Conservation (phyloP, 352 stramenopile genomes). For the Peronosclerospora sorghi region DNA sequence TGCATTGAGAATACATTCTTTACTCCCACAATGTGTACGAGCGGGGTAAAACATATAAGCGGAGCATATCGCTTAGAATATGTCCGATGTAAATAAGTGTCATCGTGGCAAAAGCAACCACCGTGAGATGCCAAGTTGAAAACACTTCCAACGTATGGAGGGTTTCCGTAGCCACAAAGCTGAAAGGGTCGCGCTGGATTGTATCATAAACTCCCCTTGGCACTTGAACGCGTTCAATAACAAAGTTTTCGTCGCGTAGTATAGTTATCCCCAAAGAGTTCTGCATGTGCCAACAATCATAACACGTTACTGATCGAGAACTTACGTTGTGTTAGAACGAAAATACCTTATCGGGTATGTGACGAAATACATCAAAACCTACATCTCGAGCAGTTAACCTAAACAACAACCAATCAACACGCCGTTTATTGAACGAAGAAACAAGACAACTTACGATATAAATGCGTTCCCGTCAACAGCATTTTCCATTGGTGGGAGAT, state of each 20-base stretch:
- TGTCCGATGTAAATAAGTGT: constrained; percentile 80
- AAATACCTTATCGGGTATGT: constrained; percentile 77
- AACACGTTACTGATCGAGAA: not conserved
- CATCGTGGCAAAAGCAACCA: constrained; percentile 71
- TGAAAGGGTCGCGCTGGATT: constrained; percentile 81
- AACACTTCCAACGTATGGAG: constrained; percentile 76
- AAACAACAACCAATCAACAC: not conserved
- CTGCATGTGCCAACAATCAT: constrained; percentile 4
- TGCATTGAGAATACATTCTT: too few relatives aligned
- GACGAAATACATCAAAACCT: constrained; percentile 75
- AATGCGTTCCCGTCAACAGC: constrained; percentile 11
- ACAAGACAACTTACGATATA: constrained; percentile 27
- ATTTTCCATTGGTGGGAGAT: constrained; percentile 32
- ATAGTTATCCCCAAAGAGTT: constrained; percentile 49
- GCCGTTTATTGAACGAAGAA: not conserved
- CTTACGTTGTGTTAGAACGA: not conserved
- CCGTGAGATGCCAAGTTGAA: constrained; percentile 63
- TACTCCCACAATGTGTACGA: constrained; percentile 49
- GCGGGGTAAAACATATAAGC: constrained; percentile 42
- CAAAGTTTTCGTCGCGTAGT: constrained; percentile 36
- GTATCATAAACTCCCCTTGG: constrained; percentile 61
- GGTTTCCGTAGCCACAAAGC: constrained; percentile 78
- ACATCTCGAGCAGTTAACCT: constrained; percentile 48
- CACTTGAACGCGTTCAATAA: constrained; percentile 50
- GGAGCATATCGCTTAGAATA: constrained; percentile 59